phyloP scores from a whole-genome alignment of 179 eudicot species.

The Spergularia azorica region DNA sequence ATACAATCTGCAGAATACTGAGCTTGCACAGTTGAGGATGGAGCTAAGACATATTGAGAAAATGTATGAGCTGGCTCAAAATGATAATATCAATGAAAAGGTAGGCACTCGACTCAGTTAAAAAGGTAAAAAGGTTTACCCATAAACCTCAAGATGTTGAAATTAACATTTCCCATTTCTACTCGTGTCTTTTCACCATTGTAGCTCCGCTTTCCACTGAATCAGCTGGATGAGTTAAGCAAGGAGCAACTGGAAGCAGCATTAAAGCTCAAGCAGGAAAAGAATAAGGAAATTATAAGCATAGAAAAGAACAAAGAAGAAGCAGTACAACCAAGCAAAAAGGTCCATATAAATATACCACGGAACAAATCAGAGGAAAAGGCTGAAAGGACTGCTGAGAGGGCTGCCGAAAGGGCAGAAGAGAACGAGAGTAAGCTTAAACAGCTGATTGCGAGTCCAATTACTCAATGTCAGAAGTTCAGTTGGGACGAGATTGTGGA shows the following conservation, averaged over 20 bases:
- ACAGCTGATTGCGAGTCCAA: conserved; percentile 45
- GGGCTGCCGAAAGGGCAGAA: conserved; percentile 48
- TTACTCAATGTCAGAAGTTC: conserved; percentile 57
- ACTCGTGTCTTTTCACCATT: background rate
- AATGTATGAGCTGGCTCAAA: too few species aligned
- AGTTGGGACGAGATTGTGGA: conserved; percentile 73
- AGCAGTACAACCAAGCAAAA: background rate
- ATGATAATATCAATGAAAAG: too few species aligned
- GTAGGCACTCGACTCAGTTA: too few species aligned
- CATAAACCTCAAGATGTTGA: too few species aligned
- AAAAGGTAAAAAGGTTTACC: too few species aligned
- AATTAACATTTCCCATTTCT: too few species aligned
- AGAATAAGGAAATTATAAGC: background rate
- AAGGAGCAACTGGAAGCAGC: conserved; percentile 21
- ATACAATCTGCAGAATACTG: too few species aligned
- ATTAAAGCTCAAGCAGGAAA: conserved; percentile 6
- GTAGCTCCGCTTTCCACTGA: conserved; percentile 9
- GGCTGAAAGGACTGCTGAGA: conserved; percentile 59
- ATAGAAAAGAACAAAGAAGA: conserved; percentile 2
- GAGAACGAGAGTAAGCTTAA: conserved; percentile 56
- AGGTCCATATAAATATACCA: conserved; percentile 42
- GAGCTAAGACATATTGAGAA: too few species aligned
- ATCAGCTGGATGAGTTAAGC: conserved; percentile 16
- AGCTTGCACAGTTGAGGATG: too few species aligned
- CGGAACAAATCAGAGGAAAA: conserved; percentile 44